These are phyloP conservation scores for Aspergillus tamarii DNA, from an alignment of 2,329 filamentous ascomycete species.

Conservation along the genomic window DNA sequence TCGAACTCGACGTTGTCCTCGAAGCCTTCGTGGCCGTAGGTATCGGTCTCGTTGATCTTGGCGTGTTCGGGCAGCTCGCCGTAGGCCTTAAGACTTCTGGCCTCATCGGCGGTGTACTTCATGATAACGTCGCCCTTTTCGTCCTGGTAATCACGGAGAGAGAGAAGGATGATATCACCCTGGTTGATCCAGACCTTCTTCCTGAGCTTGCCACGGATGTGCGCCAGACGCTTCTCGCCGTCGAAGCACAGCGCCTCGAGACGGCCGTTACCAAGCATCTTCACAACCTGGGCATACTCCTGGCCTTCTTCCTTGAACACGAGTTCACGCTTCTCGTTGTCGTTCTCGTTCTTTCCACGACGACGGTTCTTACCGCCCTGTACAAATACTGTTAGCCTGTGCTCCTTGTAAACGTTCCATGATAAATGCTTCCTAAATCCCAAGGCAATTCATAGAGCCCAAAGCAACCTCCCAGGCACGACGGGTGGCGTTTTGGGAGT, in stretches of 20 bases:
- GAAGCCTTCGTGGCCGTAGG: slow-evolving; percentile 82
- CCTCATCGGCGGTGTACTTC: slow-evolving; percentile 96
- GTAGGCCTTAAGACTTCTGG: slow-evolving; percentile 91
- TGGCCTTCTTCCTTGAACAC: slow-evolving; percentile 99
- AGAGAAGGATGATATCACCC: slow-evolving; percentile 88
- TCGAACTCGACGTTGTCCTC: slow-evolving; percentile 99
- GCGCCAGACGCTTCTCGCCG: slow-evolving; percentile 80
- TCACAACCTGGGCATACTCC: slow-evolving; percentile 84
- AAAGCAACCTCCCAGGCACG: not conserved
- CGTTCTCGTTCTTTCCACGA: slow-evolving; percentile 98
- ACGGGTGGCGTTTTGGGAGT: slow-evolving; percentile 1
- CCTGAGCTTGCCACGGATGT: slow-evolving; percentile 92
- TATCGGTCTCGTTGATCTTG: slow-evolving; percentile 99
- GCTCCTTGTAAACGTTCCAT: not conserved
- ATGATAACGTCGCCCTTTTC: slow-evolving; percentile 92
- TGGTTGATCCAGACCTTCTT: slow-evolving; percentile 99
- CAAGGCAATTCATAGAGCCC: not conserved
- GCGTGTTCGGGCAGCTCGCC: slow-evolving; percentile 95
- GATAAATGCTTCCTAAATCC: not conserved
- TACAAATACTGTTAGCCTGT: slow-evolving; percentile 39
- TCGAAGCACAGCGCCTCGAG: slow-evolving; percentile 95
- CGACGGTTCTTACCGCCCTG: slow-evolving; percentile 97
- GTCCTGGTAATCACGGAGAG: slow-evolving; percentile 89
- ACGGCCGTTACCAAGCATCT: slow-evolving; percentile 95
- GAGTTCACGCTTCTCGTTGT: slow-evolving; percentile 98